Evolutionary conservation across 768 basidiomycete genomes (phyloP), one percentile per base, ranked within the genome.

Genomic region (Rhodotorula diobovata): DNA sequence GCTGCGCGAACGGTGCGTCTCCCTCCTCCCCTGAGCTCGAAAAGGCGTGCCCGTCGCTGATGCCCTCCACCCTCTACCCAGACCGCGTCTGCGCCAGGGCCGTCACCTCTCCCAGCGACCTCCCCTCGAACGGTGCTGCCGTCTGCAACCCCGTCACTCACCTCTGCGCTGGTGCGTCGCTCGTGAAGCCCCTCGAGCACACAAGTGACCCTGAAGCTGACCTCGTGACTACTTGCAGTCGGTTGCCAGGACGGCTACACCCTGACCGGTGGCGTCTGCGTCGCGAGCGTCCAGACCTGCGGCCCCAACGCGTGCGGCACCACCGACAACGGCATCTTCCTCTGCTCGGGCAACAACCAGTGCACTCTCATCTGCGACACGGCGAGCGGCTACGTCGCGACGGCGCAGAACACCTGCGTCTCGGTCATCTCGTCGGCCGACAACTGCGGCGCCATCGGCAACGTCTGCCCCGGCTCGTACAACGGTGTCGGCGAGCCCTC

Each of bases 401-500:
- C 35, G 20, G 32, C 45, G 6, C 18, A 28, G 1, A n/a, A n/a
- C 48, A 48, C 45, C 35, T 66, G 65, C 48, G 21, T 66, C 46
- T 59, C 32, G 48, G 41, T 35, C 30, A 35, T 3, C n/a, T 23
- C 32, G 20, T 67, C 68, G 30, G 59, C 57, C 34, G 48, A 23
- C 63, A 72, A 72, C 71, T 72, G 71, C 66, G 71, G 71, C 56
- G 48, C 48, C 39, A 53, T 58, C 57, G 67, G 67, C 39, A 68
- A 61, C 60, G 67, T 59, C 55, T 72, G 71, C 71, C 71, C 71
- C 7, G 48, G 21, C 8, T 72, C 71, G 16, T 72, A 71, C 70
- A 71, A 71, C 60, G 70, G 70, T 37, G 54, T 71, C 55, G 70
- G 70, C 56, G 0, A 28, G 16, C 18, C 60, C 21, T 21, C 48